Conservation (phyloP, 73 alveolate species). For the Tetrahymena thermophila region DNA sequence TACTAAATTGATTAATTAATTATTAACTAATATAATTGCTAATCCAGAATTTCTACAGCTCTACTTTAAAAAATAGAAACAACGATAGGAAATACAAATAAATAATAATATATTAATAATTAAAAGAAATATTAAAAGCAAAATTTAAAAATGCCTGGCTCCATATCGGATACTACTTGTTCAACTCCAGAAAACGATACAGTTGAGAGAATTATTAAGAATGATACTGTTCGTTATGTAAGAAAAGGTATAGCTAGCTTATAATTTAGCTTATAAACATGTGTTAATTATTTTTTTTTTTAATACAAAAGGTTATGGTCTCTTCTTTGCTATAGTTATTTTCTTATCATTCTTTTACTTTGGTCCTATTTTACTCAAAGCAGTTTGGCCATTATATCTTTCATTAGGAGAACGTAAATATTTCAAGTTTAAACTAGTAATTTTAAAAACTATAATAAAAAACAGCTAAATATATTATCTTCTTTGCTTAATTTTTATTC, state of each 20-base stretch:
- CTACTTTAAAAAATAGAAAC: neutral
- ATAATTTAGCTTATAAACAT: too few species aligned
- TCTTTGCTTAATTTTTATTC: neutral
- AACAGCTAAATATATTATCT: neutral
- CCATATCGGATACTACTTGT: neutral
- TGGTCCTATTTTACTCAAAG: neutral
- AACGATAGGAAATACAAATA: neutral
- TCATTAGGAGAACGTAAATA: neutral
- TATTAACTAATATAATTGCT: neutral
- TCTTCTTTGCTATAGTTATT: constrained; percentile 7
- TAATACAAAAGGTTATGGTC: constrained; percentile 7
- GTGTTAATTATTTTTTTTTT: neutral
- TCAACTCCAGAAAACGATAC: neutral
- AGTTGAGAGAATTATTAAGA: neutral
- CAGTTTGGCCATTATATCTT: neutral
- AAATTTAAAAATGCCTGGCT: neutral
- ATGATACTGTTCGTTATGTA: neutral
- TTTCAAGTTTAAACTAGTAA: neutral
- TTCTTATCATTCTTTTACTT: neutral
- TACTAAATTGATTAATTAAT: too few species aligned
- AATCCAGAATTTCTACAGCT: neutral
- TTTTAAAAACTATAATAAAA: neutral
- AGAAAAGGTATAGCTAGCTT: neutral
- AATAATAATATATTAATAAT: neutral
- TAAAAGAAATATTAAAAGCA: neutral